Conservation (phyloP, 768 basidiomycete genomes). For the Hygrophoropsis aurantiaca region DNA sequence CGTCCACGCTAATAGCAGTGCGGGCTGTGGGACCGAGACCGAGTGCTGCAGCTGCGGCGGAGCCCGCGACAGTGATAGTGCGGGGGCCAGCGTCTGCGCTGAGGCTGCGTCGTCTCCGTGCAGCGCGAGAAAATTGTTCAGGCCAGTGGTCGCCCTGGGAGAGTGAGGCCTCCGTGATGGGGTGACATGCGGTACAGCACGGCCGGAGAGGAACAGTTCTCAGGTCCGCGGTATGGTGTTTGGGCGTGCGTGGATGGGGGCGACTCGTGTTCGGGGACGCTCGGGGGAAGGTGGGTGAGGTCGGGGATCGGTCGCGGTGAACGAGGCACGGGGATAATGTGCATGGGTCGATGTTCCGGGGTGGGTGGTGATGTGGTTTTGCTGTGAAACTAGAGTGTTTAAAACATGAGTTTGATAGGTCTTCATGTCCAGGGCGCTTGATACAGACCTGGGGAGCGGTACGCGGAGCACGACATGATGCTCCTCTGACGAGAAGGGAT, state of each 20-base stretch:
- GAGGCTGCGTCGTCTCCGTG: slow-evolving; percentile 53
- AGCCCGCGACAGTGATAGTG: slow-evolving; percentile 28
- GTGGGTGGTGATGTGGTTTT: slow-evolving; percentile 39
- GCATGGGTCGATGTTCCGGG: slow-evolving; percentile 29
- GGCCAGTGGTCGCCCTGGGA: slow-evolving; percentile 58
- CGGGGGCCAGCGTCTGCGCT: slow-evolving; percentile 36
- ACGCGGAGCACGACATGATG: slow-evolving; percentile 59
- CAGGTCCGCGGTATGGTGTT: slow-evolving; percentile 34
- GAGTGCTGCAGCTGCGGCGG: slow-evolving; percentile 24
- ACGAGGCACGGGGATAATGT: slow-evolving; percentile 58
- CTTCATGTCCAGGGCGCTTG: neutral
- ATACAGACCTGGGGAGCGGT: slow-evolving; percentile 58
- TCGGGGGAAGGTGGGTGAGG: neutral
- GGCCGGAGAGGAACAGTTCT: slow-evolving; percentile 67
- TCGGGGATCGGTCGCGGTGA: slow-evolving; percentile 36
- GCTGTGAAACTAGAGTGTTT: slow-evolving; percentile 42
- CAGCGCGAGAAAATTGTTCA: slow-evolving; percentile 63
- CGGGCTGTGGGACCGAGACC: slow-evolving; percentile 13
- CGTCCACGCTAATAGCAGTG: slow-evolving; percentile 56
- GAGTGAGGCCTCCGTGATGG: slow-evolving; percentile 55
- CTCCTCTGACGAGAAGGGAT: slow-evolving; percentile 26
- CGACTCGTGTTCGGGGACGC: slow-evolving; percentile 10
- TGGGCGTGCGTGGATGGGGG: slow-evolving; percentile 19
- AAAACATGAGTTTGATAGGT: neutral
- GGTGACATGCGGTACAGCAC: slow-evolving; percentile 67